Base-by-base conservation (phyloP, 2,329 filamentous ascomycete species). In the Hypoxylon sp. region DNA sequence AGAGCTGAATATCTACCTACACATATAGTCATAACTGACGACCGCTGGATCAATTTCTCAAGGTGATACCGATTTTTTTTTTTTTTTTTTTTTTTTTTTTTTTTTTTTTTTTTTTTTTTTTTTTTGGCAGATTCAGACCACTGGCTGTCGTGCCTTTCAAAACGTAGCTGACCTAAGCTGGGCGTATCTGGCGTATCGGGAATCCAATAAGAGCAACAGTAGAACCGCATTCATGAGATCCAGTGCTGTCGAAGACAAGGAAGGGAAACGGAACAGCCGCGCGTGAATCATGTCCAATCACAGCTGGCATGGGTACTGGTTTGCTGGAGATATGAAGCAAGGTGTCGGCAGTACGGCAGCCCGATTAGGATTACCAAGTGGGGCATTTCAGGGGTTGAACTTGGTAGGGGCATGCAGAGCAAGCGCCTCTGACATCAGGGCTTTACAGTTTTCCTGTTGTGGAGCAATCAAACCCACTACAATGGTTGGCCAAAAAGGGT, bases 261-360 rank as follows among this genome's bases (percentile, higher is more conserved):
- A 22, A 32, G 30, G n/a, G 36, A 51, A 33, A 53, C 32, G 46
- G 38, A 66, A 56, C 58, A 70, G 65, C 59, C 69, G 69, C 69
- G 69, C 67, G 69, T 70, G 64, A 70, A 64, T 61, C n/a, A 46
- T 33, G 28, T 6, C 69, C 67, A 71, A 70, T 70, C 57, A 69
- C 4, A 65, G 26, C 9, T 30, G 42, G 16, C 12, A n/a, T 53
- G 40, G 51, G 36, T 18, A 9, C 20, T 48, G 24, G 28, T 45
- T 63, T 57, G 32, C 22, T 59, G 45, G 57, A 55, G 52, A 63
- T 54, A 54, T 63, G 66, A 65, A 59, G 63, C 64, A 68, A n/a
- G 5, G 9, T 26, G 22, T 32, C 51, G 53, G 51, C 24, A 57
- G 18, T 57, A 44, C 42, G 38, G 49, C 40, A 64, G 24, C 36